Evolutionary conservation across 768 basidiomycete species (phyloP), one percentile per base, ranked within the genome.

Genomic region (Tulasnella sp.): DNA sequence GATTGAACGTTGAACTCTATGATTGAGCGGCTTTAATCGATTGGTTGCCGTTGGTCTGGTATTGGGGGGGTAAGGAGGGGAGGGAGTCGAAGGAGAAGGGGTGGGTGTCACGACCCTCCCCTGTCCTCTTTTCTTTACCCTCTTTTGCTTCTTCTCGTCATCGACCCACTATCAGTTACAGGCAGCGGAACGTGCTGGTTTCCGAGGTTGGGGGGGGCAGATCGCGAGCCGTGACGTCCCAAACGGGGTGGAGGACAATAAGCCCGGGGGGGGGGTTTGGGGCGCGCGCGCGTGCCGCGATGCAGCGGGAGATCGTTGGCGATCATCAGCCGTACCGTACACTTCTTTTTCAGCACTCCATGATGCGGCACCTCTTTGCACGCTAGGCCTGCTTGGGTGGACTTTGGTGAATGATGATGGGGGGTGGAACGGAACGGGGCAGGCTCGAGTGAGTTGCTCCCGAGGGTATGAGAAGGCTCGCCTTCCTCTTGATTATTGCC

Each of bases 1-100:
- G 61, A 67, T 67, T 67, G 61, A 67, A 5, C 61, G 61, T 67
- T 67, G 61, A 67, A 67, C 61, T 67, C 61, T 67, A 67, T 67
- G 32, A 32, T 67, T 15, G 26, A 32, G n/a, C 13, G 32, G 61
- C 61, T 67, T 32, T 67, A 67, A 67, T 67, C 61, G 61, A 67
- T 67, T 67, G 61, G 61, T 67, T 67, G 61, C 61, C 61, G 61
- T 67, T 67, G 26, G 26, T 67, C 32, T 32, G 61, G 61, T 13
- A 32, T 67, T 67, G 13, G 61, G 15, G 32, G 26, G 32, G 61
- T n/a, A n/a, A n/a, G 32, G 26, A n/a, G 61, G 61, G 15, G 23
- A 23, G 55, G 15, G 44, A 46, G 44, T 46, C 44, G 44, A 46
- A 46, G 2, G 13, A 13, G 23, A 9, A 23, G 48, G 48, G 48